Conservation (phyloP, 768 basidiomycete species). For the Amanita subjunquillea region DNA sequence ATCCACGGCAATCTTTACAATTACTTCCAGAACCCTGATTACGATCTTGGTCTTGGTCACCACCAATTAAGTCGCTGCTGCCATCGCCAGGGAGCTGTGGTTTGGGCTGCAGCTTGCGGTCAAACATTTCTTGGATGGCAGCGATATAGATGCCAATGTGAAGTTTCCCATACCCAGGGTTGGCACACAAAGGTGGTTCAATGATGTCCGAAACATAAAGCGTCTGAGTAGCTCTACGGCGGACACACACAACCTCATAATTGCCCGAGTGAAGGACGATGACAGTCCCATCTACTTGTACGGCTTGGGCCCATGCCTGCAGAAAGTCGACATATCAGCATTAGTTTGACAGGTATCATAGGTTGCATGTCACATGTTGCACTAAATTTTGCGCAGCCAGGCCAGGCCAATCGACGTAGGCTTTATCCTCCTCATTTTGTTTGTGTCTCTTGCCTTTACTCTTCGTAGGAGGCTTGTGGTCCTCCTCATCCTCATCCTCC, state of each 20-base stretch:
- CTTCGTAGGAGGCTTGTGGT: neutral
- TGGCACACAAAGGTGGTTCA: conserved; percentile 6
- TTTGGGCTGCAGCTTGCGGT: conserved; percentile 6
- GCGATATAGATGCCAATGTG: conserved; percentile 12
- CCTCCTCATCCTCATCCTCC: neutral
- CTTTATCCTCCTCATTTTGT: neutral
- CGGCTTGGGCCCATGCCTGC: conserved; percentile 11
- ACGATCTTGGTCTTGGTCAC: neutral
- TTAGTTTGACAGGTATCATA: conserved; percentile 5
- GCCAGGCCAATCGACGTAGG: neutral
- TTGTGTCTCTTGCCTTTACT: neutral
- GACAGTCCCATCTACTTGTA: too few species aligned
- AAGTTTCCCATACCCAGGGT: conserved; percentile 12
- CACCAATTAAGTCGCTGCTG: too few species aligned
- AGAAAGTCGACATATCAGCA: conserved; percentile 6
- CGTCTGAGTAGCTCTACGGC: conserved; percentile 11
- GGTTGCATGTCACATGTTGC: conserved; percentile 10
- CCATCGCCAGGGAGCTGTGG: conserved; percentile 5
- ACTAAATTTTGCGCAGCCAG: conserved; percentile 9
- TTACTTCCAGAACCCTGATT: conserved; percentile 2
- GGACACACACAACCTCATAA: conserved; percentile 2
- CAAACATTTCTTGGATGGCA: conserved; percentile 12
- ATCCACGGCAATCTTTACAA: conserved; percentile 3
- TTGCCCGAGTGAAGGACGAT: conserved; percentile 9
- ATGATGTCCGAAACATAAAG: conserved; percentile 12